Evolutionary conservation across 2,329 filamentous ascomycete genomes (phyloP), one percentile per base, ranked within the genome.

Genomic region (Sclerotinia spermophila): DNA sequence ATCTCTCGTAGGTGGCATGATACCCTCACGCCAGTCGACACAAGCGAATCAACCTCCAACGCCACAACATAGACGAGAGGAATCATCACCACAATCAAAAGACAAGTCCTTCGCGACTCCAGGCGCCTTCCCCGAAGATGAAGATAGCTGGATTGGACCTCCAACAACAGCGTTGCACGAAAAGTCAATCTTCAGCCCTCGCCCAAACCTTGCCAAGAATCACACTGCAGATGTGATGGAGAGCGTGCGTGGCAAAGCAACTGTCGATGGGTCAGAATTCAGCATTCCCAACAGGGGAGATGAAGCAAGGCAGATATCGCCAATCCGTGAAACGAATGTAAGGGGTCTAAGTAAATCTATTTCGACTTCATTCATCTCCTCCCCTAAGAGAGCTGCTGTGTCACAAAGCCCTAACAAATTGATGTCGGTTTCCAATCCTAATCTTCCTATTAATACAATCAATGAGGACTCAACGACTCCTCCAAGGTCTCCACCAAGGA

Each of bases 191-290:
- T 81, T 79, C 61, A 84, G 81, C 68, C 82, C 83, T 13, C 84
- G 86, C 68, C 86, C 86, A 24, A 82, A 80, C 45, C 80, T 91
- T 35, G 79, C 83, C 5, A 92, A 90, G 79, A 89, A 85, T 74
- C 82, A 89, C 71, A 85, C 89, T 38, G 82, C 86, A 0, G 88
- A 91, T 76, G 80, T 87, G 10, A 87, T 89, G 84, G 87, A 90
- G 75, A 84, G 82, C 5, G 82, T 86, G 35, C 81, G 83, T 69
- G 82, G 82, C 45, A 86, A 84, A 72, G 81, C 82, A 27, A 85
- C 81, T 56, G 82, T 84, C 69, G 80, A 84, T 24, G 85, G 83
- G 53, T 76, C 81, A 38, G 85, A 84, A 45, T 85, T 86, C 71
- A 80, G 78, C 24, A 76, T 84, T 61, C 81, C 83, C 17, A 83